A percentile compares a stretch with the other conserved stretches of the same genome.
Evolutionary conservation across 1,139 yeast species (phyloP).

Genomic region (Zygosaccharomyces pseudobailii): DNA sequence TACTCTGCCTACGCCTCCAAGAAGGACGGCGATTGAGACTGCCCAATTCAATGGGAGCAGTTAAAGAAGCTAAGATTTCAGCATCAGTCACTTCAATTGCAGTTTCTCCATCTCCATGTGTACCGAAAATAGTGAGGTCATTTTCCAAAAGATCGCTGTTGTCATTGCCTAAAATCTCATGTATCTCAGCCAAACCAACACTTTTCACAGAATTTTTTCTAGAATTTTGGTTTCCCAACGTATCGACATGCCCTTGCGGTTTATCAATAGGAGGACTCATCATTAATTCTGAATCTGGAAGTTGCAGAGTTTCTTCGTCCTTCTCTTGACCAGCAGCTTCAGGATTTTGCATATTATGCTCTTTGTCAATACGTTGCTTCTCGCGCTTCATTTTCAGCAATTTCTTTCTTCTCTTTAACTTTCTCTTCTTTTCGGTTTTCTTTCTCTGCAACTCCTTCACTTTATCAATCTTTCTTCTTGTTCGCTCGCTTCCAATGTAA

Average conservation of each 20-base stretch:
- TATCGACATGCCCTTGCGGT: neutral
- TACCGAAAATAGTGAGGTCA: constrained; percentile 9
- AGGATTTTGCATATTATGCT: constrained; percentile 8
- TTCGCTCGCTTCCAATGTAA: constrained; percentile 34
- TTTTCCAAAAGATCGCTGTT: constrained; percentile 20
- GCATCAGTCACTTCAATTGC: constrained; percentile 26
- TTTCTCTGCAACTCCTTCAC: constrained; percentile 34
- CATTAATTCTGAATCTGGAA: constrained; percentile 3
- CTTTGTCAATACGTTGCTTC: constrained; percentile 27
- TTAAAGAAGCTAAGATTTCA: constrained; percentile 31
- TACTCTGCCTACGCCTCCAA: constrained; percentile 52
- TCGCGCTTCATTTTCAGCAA: constrained; percentile 28
- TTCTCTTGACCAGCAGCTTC: constrained; percentile 8
- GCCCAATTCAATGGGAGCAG: constrained; percentile 33
- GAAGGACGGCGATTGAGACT: constrained; percentile 20
- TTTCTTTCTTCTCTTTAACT: constrained; percentile 32
- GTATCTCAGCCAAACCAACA: constrained; percentile 31
- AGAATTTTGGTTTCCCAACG: neutral
- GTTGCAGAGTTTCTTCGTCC: constrained; percentile 4
- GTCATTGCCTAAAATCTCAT: constrained; percentile 23
- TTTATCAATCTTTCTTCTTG: constrained; percentile 33
- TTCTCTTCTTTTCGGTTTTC: constrained; percentile 30
- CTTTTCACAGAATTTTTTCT: constrained; percentile 27
- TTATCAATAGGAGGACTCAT: neutral
- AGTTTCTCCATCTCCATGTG: constrained; percentile 10